These are phyloP conservation scores for Penicillium sp. DNA, from an alignment of 2,329 filamentous ascomycete species.

Conservation along the genomic window DNA sequence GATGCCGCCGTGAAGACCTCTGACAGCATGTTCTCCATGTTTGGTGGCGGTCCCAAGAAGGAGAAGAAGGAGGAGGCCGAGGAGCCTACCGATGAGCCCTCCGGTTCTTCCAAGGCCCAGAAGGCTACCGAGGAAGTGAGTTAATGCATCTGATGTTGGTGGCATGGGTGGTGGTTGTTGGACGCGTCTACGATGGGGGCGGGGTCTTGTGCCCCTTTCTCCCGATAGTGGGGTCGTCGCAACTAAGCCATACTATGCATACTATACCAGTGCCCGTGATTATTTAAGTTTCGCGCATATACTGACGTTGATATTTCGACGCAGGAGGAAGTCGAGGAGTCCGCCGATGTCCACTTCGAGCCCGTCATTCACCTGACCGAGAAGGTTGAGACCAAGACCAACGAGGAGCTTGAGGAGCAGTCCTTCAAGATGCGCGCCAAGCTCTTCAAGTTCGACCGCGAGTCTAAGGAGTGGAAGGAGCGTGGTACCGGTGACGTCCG, in stretches of 20 bases:
- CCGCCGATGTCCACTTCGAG: slow-evolving; percentile 94
- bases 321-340: slow-evolving; percentile 74
- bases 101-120: slow-evolving; percentile 81
- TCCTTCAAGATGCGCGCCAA: slow-evolving; percentile 99
- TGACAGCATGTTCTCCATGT: slow-evolving; percentile 89
- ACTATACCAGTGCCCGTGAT: neutral
- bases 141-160: slow-evolving; percentile 26
- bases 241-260: neutral
- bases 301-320: slow-evolving; percentile 3
- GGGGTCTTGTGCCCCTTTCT: slow-evolving; percentile 10
- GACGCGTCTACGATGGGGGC: slow-evolving; percentile 1
- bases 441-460: slow-evolving; percentile 96
- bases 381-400: slow-evolving; percentile 95
- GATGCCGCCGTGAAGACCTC: slow-evolving; percentile 43
- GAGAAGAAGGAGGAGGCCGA: slow-evolving; percentile 79
- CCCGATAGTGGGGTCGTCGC: slow-evolving; percentile 15
- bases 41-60: slow-evolving; percentile 95
- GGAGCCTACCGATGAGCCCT: slow-evolving; percentile 80
- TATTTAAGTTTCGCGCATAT: neutral
- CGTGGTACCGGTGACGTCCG: slow-evolving; percentile 94
- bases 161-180: slow-evolving; percentile 6
- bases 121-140: slow-evolving; percentile 59
- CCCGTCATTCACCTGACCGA: slow-evolving; percentile 94
- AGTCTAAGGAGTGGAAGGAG: slow-evolving; percentile 97
- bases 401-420: slow-evolving; percentile 97